phyloP scores from a whole-genome alignment of 208 protist genomes.

The Trypanosoma boissoni region DNA sequence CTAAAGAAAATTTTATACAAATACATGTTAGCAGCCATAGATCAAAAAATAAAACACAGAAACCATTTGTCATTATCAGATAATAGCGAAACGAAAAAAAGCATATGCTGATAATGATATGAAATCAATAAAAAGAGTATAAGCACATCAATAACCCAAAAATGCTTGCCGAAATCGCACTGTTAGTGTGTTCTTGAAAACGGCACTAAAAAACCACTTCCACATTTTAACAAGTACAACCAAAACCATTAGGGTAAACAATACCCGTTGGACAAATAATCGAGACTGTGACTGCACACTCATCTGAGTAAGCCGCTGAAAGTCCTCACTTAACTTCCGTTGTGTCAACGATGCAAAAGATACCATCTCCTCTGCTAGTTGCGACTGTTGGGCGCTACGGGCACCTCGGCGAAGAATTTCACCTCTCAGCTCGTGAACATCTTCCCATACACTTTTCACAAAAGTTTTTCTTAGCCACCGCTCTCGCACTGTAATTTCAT shows the following conservation, averaged over 20 bases:
- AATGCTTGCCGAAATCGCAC: conserved; percentile 62
- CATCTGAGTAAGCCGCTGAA: conserved; percentile 80
- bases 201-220: conserved; percentile 60
- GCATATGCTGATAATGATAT: background rate
- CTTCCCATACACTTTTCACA: conserved; percentile 85
- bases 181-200: conserved; percentile 72
- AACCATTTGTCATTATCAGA: background rate
- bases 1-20: no score
- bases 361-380: conserved; percentile 89
- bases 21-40: no score
- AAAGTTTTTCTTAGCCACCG: conserved; percentile 87
- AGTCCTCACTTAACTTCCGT: conserved; percentile 86
- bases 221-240: conserved; percentile 82
- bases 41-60: conserved; percentile 28
- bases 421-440: conserved; percentile 86
- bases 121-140: background rate
- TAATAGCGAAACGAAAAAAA: background rate
- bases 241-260: conserved; percentile 43
- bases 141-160: conserved; percentile 33
- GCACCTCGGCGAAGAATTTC: conserved; percentile 86
- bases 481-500: conserved; percentile 85
- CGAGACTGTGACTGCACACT: conserved; percentile 76
- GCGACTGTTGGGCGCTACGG: conserved; percentile 83
- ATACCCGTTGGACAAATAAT: conserved; percentile 68
- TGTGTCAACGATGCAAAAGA: conserved; percentile 77